phyloP scores from a whole-genome alignment of 352 stramenopile species.

The Pythium dissotocum region DNA sequence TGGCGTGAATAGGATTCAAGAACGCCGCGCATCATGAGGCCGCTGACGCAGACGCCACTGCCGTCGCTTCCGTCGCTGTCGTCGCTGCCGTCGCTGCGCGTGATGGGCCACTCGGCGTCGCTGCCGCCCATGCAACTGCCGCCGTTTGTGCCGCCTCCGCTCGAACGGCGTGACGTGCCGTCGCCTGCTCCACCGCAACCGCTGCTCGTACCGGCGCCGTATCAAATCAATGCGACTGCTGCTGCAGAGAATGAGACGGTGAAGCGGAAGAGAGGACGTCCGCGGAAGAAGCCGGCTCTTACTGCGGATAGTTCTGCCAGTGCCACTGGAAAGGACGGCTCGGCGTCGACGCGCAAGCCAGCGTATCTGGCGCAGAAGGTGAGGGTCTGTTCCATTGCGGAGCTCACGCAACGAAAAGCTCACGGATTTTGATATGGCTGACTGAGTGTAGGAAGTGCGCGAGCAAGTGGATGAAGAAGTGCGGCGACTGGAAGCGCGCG shows the following conservation, averaged over 20 bases:
- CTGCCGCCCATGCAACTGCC: not conserved
- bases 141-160: not conserved
- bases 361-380: slow-evolving; percentile 11
- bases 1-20: not conserved
- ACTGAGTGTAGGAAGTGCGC: slow-evolving; percentile 16
- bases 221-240: too few relatives aligned
- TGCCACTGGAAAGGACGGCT: too few relatives aligned
- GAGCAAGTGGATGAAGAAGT: slow-evolving; percentile 14
- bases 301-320: not conserved
- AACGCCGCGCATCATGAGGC: too few relatives aligned
- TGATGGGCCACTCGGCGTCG: not conserved
- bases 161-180: too few relatives aligned
- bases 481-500: slow-evolving; percentile 6
- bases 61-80: not conserved
- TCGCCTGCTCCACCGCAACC: too few relatives aligned
- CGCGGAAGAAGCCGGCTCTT: too few relatives aligned
- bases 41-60: too few relatives aligned
- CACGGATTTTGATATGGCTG: too few relatives aligned
- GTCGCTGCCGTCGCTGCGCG: not conserved
- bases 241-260: too few relatives aligned
- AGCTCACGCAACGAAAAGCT: too few relatives aligned
- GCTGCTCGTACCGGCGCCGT: too few relatives aligned
- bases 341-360: not conserved
- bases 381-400: not conserved
- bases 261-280: too few relatives aligned